phyloP scores from a whole-genome alignment of 176 grass and related monocot genomes.

The Musa itinerans region DNA sequence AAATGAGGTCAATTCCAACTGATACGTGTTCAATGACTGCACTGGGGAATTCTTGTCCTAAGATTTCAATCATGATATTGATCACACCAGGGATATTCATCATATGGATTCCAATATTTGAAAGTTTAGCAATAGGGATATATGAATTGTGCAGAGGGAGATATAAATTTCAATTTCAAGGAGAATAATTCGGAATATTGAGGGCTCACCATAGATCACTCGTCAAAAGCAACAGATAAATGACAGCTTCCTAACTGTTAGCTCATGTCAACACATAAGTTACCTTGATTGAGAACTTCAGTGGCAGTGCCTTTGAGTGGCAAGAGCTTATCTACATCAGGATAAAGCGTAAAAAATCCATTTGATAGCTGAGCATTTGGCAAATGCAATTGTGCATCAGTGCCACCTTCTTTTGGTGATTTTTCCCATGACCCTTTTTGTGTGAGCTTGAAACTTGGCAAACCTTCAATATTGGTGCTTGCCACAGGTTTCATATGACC shows the following conservation, averaged over 20 bases:
- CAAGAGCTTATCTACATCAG: slow-evolving; percentile 22
- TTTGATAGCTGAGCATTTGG: slow-evolving; percentile 14
- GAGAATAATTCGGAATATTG: background rate
- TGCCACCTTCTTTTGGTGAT: slow-evolving; percentile 34
- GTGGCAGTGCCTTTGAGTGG: slow-evolving; percentile 4
- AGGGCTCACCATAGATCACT: background rate
- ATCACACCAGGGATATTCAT: too few species aligned
- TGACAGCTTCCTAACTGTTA: background rate
- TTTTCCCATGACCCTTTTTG: slow-evolving; percentile 35
- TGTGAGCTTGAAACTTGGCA: slow-evolving; percentile 54
- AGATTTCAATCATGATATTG: too few species aligned
- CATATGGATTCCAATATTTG: too few species aligned
- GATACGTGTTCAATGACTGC: too few species aligned
- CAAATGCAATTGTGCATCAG: slow-evolving; percentile 33
- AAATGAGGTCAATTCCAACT: too few species aligned
- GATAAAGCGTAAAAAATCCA: slow-evolving; percentile 3
- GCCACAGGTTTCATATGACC: slow-evolving; percentile 41
- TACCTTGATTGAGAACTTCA: slow-evolving; percentile 27
- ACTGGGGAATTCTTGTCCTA: too few species aligned
- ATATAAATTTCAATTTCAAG: background rate
- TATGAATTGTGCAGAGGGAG: too few species aligned
- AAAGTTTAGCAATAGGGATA: background rate
- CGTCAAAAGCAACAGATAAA: background rate
- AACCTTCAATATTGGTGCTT: slow-evolving; percentile 49
- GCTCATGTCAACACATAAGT: background rate